phyloP scores from a whole-genome alignment of 2,329 filamentous ascomycete species.

The Dactylellina haptotyla region DNA sequence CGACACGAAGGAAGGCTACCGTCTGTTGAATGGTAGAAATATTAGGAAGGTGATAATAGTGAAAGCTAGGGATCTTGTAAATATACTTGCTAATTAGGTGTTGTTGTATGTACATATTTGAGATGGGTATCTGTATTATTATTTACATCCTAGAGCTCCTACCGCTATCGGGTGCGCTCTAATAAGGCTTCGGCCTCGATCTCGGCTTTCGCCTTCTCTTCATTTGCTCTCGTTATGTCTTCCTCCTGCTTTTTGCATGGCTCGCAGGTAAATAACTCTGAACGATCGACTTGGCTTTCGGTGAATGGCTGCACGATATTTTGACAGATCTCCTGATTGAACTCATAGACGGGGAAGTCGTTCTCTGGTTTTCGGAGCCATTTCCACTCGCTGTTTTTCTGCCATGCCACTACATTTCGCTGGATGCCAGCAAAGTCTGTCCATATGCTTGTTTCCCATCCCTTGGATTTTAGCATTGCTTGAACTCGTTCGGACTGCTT shows the following conservation, averaged over 20 bases:
- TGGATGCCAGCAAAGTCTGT: slow-evolving; percentile 56
- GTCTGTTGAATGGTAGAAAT: slow-evolving; percentile 66
- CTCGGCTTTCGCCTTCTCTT: too few relatives aligned
- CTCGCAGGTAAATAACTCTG: background rate
- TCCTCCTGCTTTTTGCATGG: background rate
- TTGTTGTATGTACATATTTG: slow-evolving; percentile 30
- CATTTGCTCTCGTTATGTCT: background rate
- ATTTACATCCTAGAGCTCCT: too few relatives aligned
- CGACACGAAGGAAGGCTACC: slow-evolving; percentile 69
- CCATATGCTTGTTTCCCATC: slow-evolving; percentile 54
- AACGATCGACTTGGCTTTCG: background rate
- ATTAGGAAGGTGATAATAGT: slow-evolving; percentile 75
- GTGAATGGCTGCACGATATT: background rate
- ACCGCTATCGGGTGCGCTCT: too few relatives aligned
- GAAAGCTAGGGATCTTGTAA: slow-evolving; percentile 74
- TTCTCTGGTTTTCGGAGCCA: slow-evolving; percentile 18
- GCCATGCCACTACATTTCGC: slow-evolving; percentile 57
- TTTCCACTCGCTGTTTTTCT: slow-evolving; percentile 45
- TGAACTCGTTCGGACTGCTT: slow-evolving; percentile 55
- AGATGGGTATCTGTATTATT: background rate
- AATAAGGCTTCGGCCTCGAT: background rate
- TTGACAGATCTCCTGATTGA: background rate
- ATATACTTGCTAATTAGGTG: slow-evolving; percentile 71
- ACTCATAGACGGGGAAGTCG: background rate
- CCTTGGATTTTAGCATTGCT: slow-evolving; percentile 16